Conservation (phyloP, 257 asterid genomes). For the Jaltomata sinuosa region DNA sequence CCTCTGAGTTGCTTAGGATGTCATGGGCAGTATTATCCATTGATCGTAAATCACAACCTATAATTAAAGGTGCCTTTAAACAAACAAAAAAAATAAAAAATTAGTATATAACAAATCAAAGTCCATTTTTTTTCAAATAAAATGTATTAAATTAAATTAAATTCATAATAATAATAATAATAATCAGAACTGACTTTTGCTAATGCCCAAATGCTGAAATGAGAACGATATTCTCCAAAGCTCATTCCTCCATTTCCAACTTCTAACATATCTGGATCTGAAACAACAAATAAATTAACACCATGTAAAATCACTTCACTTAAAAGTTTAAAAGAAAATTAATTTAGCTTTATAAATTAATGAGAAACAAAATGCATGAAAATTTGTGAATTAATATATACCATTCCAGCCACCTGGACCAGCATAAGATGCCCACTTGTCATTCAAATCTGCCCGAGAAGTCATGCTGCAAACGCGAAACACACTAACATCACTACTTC, state of each 20-base stretch:
- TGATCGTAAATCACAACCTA: slow-evolving; percentile 85
- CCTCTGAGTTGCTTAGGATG: slow-evolving; percentile 64
- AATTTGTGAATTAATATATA: slow-evolving; percentile 3
- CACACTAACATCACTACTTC: not conserved
- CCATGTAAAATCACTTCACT: not conserved
- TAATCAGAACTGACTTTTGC: slow-evolving; percentile 42
- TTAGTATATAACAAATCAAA: not conserved
- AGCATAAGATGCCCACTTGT: slow-evolving; percentile 80
- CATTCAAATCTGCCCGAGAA: slow-evolving; percentile 72
- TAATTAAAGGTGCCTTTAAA: slow-evolving; percentile 76
- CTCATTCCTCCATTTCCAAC: slow-evolving; percentile 97
- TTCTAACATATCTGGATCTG: slow-evolving; percentile 98
- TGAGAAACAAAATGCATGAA: not conserved
- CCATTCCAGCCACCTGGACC: slow-evolving; percentile 99
- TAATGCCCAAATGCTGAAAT: slow-evolving; percentile 95
- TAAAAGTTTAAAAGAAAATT: not conserved
- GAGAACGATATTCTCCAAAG: slow-evolving; percentile 66
- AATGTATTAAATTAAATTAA: not conserved
- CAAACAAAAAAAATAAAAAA: not conserved
- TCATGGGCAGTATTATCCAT: slow-evolving; percentile 30
- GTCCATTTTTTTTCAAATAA: not conserved
- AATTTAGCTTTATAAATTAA: not conserved
- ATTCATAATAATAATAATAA: not conserved
- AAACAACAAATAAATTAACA: not conserved
- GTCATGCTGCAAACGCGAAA: slow-evolving; percentile 45